Conservation (phyloP, 78 protist species). For the Monosiga brevicollis region DNA sequence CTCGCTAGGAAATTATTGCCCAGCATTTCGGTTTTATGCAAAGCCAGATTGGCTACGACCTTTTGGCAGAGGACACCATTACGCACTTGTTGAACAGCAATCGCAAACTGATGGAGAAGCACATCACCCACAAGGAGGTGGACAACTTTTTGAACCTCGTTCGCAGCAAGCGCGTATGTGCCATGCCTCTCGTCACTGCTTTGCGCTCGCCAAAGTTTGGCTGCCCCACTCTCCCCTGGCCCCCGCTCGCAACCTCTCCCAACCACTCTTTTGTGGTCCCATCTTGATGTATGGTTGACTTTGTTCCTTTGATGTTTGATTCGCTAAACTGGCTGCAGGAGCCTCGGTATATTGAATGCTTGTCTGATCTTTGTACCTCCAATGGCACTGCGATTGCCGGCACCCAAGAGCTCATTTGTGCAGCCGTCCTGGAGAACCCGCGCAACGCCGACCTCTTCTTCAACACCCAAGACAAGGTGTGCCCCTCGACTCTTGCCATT, state of each 20-base stretch:
- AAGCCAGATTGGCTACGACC: conserved; percentile 8
- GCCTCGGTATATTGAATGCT: not conserved
- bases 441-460: not conserved
- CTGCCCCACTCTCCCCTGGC: not conserved
- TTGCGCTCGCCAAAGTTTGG: not conserved
- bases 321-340: not conserved
- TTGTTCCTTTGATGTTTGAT: not conserved
- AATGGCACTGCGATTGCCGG: conserved; percentile 7
- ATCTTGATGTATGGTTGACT: not conserved
- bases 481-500: too few species aligned
- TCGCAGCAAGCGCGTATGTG: not conserved
- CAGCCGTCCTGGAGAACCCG: not conserved
- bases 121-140: not conserved
- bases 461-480: not conserved
- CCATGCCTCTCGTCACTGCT: not conserved
- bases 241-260: not conserved
- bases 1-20: conserved; percentile 17
- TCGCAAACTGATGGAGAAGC: conserved; percentile 14
- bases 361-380: conserved; percentile 17
- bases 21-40: conserved; percentile 20
- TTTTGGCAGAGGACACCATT: conserved; percentile 28
- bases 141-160: conserved; percentile 8
- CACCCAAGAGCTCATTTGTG: conserved; percentile 24
- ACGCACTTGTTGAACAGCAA: conserved; percentile 29
- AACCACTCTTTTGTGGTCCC: not conserved